Evolutionary conservation across 1,139 yeast species (phyloP).

Genomic region (Pichia sp.): DNA sequence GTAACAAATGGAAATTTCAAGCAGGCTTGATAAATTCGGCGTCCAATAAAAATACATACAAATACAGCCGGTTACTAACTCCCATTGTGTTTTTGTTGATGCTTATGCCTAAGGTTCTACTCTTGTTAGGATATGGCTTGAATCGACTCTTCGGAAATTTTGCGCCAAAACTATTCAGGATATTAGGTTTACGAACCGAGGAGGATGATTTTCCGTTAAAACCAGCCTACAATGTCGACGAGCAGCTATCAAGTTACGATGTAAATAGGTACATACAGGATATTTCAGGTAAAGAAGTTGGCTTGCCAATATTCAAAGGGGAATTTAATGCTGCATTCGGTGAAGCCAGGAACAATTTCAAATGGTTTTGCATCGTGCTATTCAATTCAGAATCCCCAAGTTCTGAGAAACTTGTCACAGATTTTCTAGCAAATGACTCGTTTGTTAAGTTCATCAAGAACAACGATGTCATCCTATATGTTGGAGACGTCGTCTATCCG

Average conservation of each 20-base stretch:
- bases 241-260: conserved; percentile 19
- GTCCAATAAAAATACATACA: neutral
- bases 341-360: conserved; percentile 37
- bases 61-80: conserved; percentile 16
- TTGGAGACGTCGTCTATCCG: conserved; percentile 42
- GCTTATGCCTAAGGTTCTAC: conserved; percentile 43
- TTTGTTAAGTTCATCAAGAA: conserved; percentile 37
- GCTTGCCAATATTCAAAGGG: conserved; percentile 29
- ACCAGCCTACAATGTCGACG: conserved; percentile 28
- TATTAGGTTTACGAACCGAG: conserved; percentile 32
- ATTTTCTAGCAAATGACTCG: conserved; percentile 31
- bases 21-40: conserved; percentile 21
- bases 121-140: conserved; percentile 34
- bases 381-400: conserved; percentile 35
- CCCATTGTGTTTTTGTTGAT: conserved; percentile 44
- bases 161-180: conserved; percentile 30
- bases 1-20: conserved; percentile 33
- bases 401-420: conserved; percentile 31
- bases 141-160: conserved; percentile 33
- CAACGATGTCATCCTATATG: conserved; percentile 36
- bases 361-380: conserved; percentile 43
- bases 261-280: conserved; percentile 22
- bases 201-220: conserved; percentile 31
- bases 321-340: conserved; percentile 44
- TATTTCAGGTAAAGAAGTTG: conserved; percentile 11